Conservation (phyloP, 2,329 filamentous ascomycete genomes). For the Trichoderma atrobrunneum region DNA sequence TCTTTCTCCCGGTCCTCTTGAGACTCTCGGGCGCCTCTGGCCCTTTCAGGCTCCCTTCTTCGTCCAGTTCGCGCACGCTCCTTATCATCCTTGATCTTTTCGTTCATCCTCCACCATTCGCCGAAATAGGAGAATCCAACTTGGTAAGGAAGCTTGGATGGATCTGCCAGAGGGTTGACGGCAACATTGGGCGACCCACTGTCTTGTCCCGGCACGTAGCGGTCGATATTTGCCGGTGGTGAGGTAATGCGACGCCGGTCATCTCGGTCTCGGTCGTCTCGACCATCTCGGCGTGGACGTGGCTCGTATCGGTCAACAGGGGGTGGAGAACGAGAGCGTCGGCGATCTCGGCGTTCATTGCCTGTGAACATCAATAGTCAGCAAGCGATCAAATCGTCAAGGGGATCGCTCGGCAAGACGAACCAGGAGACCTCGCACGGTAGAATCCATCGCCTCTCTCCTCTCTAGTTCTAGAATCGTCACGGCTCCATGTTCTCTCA, state of each 20-base stretch:
- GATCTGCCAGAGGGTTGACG: conserved; percentile 68
- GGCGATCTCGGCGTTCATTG: conserved; percentile 58
- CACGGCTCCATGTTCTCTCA: conserved; percentile 53
- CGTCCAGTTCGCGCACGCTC: conserved; percentile 69
- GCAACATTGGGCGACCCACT: conserved; percentile 43
- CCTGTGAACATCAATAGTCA: conserved; percentile 36
- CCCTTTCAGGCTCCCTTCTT: conserved; percentile 60
- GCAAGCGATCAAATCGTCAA: neutral
- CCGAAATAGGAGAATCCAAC: conserved; percentile 84
- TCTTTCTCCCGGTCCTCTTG: conserved; percentile 77
- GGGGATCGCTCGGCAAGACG: conserved; percentile 33
- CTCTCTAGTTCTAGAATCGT: conserved; percentile 51
- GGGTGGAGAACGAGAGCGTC: conserved; percentile 67
- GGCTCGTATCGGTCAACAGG: conserved; percentile 77
- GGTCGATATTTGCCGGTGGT: conserved; percentile 71
- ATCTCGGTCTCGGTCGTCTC: conserved; percentile 57
- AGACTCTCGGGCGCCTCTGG: conserved; percentile 62
- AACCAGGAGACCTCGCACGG: conserved; percentile 69
- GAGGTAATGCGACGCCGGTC: conserved; percentile 61
- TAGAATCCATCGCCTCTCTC: conserved; percentile 61
- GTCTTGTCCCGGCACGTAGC: conserved; percentile 77
- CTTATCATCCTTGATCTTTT: conserved; percentile 78
- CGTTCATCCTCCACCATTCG: conserved; percentile 82
- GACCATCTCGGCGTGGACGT: conserved; percentile 61
- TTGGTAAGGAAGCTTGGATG: conserved; percentile 70